Evolutionary conservation across 2,329 filamentous ascomycete species (phyloP).

Genomic region (Periconia digitata): DNA sequence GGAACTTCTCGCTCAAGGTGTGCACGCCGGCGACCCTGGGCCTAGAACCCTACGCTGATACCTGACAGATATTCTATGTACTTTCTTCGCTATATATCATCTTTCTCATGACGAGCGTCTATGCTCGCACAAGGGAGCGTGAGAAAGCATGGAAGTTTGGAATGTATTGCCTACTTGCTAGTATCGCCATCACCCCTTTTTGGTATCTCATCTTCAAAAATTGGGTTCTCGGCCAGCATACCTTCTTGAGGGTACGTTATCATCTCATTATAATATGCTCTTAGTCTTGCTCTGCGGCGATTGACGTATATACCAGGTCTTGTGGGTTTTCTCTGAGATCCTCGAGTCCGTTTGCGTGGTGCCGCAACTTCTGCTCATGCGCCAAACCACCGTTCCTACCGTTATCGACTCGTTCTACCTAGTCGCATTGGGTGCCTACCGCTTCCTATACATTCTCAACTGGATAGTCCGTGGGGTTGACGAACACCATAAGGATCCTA

Average conservation of each 20-base stretch:
- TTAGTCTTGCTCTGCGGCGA: no score
- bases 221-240: constrained; percentile 43
- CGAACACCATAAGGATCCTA: constrained; percentile 62
- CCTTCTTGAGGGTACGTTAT: constrained; percentile 44
- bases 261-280: neutral
- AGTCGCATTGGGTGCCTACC: constrained; percentile 81
- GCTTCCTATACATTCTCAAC: constrained; percentile 85
- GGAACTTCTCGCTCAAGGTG: constrained; percentile 74
- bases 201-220: constrained; percentile 68
- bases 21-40: neutral
- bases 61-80: constrained; percentile 73
- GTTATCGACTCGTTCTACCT: constrained; percentile 98
- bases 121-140: constrained; percentile 81
- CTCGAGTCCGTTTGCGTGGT: constrained; percentile 90
- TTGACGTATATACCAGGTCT: constrained; percentile 56
- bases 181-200: constrained; percentile 70
- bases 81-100: constrained; percentile 82
- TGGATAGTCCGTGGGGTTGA: constrained; percentile 76
- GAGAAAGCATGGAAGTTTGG: constrained; percentile 95
- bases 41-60: constrained; percentile 13
- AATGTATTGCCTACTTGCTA: constrained; percentile 66
- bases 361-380: constrained; percentile 85
- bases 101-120: constrained; percentile 82
- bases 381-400: constrained; percentile 92
- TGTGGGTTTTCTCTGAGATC: constrained; percentile 87